phyloP scores from a whole-genome alignment of 768 basidiomycete species.

The Lactifluus piperatus region DNA sequence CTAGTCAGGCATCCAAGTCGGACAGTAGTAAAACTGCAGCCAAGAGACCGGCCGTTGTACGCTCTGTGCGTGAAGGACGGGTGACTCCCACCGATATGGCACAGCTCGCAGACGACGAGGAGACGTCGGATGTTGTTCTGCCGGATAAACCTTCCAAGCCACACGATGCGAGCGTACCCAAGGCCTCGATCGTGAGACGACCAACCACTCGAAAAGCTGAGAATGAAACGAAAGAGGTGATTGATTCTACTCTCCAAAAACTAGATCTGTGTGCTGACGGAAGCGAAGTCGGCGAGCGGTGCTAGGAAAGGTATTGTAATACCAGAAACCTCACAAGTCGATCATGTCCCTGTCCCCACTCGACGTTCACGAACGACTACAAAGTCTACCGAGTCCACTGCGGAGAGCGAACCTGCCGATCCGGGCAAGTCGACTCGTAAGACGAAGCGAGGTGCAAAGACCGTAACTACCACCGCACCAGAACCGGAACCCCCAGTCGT shows the following conservation, averaged over 20 bases:
- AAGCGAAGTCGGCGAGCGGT: neutral
- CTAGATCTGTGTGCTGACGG: neutral
- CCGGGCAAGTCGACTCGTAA: constrained; percentile 9
- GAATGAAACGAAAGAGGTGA: constrained; percentile 20
- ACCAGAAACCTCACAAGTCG: neutral
- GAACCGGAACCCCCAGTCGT: constrained; percentile 7
- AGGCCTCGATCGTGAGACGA: constrained; percentile 15
- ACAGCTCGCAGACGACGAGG: constrained; percentile 16
- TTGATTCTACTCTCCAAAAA: neutral
- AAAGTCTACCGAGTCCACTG: constrained; percentile 16
- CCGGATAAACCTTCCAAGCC: constrained; percentile 1
- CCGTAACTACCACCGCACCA: constrained; percentile 4
- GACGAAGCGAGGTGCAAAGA: constrained; percentile 7
- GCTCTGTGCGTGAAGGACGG: neutral
- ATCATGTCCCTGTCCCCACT: constrained; percentile 13
- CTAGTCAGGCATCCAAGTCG: neutral
- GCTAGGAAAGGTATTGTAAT: constrained; percentile 1
- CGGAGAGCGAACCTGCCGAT: constrained; percentile 13
- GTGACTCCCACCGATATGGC: constrained; percentile 3
- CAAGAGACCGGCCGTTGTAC: neutral
- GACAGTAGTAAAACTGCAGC: neutral
- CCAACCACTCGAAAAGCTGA: constrained; percentile 21
- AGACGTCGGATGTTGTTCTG: constrained; percentile 2
- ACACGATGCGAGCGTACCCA: neutral
- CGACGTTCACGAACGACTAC: constrained; percentile 25